Evolutionary conservation across 257 asterid species (phyloP).

Genomic region (Voacanga thouarsii): DNA sequence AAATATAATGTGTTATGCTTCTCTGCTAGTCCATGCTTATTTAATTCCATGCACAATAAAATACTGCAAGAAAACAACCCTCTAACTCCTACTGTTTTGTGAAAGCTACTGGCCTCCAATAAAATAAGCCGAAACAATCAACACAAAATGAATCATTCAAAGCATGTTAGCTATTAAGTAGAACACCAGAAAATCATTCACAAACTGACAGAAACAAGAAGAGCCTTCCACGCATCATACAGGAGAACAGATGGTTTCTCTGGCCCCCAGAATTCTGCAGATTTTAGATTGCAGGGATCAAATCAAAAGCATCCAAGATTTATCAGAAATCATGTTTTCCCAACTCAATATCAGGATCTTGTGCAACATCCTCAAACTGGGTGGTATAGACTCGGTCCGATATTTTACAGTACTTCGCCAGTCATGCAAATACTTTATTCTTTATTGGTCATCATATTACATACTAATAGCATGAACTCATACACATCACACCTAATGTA

Average conservation of each 20-base stretch:
- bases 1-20: background rate
- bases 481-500: background rate
- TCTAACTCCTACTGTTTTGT: background rate
- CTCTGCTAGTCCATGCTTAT: background rate
- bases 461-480: too few relatives aligned
- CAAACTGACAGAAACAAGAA: background rate
- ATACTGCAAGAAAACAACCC: background rate
- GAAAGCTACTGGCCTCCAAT: conserved; percentile 3
- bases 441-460: background rate
- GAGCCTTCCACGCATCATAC: conserved; percentile 2
- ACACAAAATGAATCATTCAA: background rate
- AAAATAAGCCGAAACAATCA: background rate
- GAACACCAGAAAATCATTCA: background rate
- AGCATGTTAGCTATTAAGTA: conserved; percentile 2
- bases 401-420: background rate
- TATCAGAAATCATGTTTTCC: conserved; percentile 6
- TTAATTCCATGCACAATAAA: conserved; percentile 1
- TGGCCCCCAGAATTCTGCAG: conserved; percentile 10
- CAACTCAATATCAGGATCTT: conserved; percentile 12
- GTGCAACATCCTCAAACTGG: background rate
- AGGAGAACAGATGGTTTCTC: background rate
- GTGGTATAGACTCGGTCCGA: background rate
- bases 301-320: background rate
- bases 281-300: background rate
- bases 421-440: background rate